phyloP scores from a whole-genome alignment of 2,329 filamentous ascomycete species.

The Xylaria sp. region DNA sequence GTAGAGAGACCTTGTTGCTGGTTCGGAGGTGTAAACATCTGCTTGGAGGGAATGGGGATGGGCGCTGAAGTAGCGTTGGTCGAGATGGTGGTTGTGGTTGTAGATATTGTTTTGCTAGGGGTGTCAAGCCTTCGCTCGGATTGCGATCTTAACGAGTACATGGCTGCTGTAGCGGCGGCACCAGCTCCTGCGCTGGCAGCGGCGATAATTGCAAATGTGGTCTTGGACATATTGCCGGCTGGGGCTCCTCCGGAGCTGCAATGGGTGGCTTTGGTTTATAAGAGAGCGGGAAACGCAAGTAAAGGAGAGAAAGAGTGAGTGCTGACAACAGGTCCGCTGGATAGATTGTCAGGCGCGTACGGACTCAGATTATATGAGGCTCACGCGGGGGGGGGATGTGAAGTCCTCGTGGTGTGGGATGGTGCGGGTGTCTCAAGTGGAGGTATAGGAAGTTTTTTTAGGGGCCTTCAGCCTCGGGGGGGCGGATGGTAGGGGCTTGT shows the following conservation, averaged over 20 bases:
- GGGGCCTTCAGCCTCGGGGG: slow-evolving; percentile 40
- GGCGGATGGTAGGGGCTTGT: slow-evolving; percentile 9
- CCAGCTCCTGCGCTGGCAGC: slow-evolving; percentile 80
- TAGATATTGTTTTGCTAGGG: slow-evolving; percentile 52
- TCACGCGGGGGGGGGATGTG: slow-evolving; percentile 43
- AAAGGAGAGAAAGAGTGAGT: slow-evolving; percentile 17
- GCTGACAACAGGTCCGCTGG: slow-evolving; percentile 32
- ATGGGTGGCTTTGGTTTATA: slow-evolving; percentile 39
- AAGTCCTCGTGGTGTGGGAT: slow-evolving; percentile 45
- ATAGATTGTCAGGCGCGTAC: slow-evolving; percentile 41
- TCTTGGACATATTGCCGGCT: slow-evolving; percentile 74
- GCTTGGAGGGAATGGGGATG: slow-evolving; percentile 65
- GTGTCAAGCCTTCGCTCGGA: slow-evolving; percentile 51
- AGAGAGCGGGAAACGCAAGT: slow-evolving; percentile 11
- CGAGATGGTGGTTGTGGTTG: slow-evolving; percentile 47
- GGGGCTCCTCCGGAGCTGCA: slow-evolving; percentile 35
- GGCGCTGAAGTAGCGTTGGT: slow-evolving; percentile 50
- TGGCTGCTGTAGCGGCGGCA: slow-evolving; percentile 76
- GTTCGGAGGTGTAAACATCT: slow-evolving; percentile 56
- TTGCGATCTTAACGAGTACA: slow-evolving; percentile 66
- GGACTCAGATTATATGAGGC: slow-evolving; percentile 42
- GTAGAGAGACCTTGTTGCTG: slow-evolving; percentile 47
- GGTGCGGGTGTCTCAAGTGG: slow-evolving; percentile 37
- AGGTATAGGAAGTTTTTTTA: slow-evolving; percentile 26
- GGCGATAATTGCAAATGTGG: slow-evolving; percentile 78